These are phyloP conservation scores for Pharus latifolius DNA, from an alignment of 176 grass and related monocot genomes.

Conservation along the genomic window DNA sequence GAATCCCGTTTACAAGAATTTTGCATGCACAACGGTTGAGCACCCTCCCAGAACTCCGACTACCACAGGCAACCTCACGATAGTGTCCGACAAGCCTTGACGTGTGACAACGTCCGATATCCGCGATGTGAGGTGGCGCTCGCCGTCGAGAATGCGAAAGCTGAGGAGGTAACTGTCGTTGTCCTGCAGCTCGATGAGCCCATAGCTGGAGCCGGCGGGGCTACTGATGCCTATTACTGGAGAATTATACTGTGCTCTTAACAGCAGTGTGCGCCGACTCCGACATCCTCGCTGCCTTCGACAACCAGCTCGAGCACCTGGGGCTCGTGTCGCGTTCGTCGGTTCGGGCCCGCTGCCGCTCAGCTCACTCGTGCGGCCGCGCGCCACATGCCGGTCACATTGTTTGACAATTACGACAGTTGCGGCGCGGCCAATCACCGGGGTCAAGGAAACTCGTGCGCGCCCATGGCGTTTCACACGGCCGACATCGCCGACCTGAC, in stretches of 20 bases:
- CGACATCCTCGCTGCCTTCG: conserved; percentile 20
- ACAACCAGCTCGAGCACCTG: conserved; percentile 32
- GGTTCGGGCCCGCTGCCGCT: conserved; percentile 19
- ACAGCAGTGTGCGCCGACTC: too few species aligned
- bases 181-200: conserved; percentile 43
- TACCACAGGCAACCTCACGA: too few species aligned
- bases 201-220: conserved; percentile 26
- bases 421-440: conserved; percentile 10
- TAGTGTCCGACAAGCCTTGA: too few species aligned
- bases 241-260: too few species aligned
- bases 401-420: not conserved
- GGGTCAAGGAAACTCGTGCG: conserved; percentile 15
- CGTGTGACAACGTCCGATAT: too few species aligned
- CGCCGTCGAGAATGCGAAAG: conserved; percentile 43
- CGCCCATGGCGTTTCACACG: conserved; percentile 29
- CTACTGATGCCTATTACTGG: too few species aligned
- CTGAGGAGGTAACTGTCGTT: conserved; percentile 40
- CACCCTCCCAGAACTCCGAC: too few species aligned
- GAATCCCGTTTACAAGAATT: too few species aligned
- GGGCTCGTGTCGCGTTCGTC: conserved; percentile 9
- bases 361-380: conserved; percentile 5
- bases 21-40: too few species aligned
- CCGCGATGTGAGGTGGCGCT: conserved; percentile 39
- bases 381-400: not conserved
- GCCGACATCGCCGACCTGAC: conserved; percentile 22